Conservation (phyloP, 148 eudicot species). For the Chenopodium quinoa region DNA sequence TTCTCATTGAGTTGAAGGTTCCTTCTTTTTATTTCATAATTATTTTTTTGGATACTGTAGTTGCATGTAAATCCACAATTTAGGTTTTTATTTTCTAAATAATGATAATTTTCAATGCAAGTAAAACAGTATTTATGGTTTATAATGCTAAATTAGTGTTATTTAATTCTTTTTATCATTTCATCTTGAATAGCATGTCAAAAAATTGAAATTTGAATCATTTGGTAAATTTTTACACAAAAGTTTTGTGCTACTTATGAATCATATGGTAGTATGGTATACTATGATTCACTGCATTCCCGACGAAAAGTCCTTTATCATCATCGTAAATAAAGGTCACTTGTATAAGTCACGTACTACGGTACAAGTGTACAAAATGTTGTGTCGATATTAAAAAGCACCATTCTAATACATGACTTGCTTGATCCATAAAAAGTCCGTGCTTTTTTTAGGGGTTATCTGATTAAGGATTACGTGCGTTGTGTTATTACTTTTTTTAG, state of each 20-base stretch:
- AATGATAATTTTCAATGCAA: too few relatives aligned
- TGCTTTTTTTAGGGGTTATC: too few relatives aligned
- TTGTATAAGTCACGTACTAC: too few relatives aligned
- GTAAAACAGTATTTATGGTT: neutral
- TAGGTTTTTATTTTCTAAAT: neutral
- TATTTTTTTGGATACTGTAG: neutral
- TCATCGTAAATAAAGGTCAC: neutral
- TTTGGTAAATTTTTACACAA: too few relatives aligned
- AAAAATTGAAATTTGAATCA: too few relatives aligned
- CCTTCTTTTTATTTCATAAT: neutral
- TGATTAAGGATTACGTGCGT: neutral
- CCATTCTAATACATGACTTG: neutral
- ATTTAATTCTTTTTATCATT: too few relatives aligned
- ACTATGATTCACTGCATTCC: neutral
- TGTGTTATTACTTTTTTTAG: neutral
- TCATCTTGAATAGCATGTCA: neutral
- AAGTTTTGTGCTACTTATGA: too few relatives aligned
- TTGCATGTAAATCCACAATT: neutral
- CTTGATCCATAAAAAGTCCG: neutral
- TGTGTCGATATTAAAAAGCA: too few relatives aligned
- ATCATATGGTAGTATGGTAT: too few relatives aligned
- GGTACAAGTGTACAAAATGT: neutral
- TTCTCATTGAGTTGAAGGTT: constrained; percentile 71
- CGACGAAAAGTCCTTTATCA: neutral
- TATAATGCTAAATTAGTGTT: neutral